Conservation (phyloP, 2,329 filamentous ascomycete species). For the Aschersonia sp. region DNA sequence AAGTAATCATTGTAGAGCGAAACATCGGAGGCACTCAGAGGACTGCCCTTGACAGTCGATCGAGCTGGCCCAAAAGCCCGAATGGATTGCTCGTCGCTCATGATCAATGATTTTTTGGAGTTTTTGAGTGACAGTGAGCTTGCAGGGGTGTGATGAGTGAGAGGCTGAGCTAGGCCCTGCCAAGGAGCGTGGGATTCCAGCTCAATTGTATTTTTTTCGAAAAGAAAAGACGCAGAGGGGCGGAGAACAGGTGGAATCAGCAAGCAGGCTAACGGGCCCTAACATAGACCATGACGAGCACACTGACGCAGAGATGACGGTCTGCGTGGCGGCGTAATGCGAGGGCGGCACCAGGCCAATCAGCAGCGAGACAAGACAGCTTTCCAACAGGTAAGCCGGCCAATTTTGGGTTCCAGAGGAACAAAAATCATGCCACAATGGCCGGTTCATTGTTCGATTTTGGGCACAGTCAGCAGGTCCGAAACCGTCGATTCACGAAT, state of each 20-base stretch:
- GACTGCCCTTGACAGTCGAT: conserved; percentile 46
- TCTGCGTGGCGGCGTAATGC: not conserved
- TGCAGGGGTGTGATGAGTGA: not conserved
- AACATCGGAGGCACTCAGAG: conserved; percentile 51
- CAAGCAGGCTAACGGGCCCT: not conserved
- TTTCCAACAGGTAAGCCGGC: no score
- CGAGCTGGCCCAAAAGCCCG: conserved; percentile 50
- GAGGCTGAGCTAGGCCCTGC: no score
- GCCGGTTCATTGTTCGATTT: no score
- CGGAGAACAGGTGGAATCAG: no score
- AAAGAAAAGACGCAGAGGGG: no score
- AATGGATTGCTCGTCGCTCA: conserved; percentile 38
- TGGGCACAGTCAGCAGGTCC: no score
- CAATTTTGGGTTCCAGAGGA: no score
- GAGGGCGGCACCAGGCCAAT: not conserved
- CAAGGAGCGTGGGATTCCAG: no score
- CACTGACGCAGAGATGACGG: not conserved
- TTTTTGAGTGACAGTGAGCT: not conserved
- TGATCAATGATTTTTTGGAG: conserved; percentile 7
- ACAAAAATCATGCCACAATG: no score
- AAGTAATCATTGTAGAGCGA: conserved; percentile 59
- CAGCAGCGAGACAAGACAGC: not conserved
- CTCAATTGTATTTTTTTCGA: no score
- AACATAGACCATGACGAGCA: not conserved
- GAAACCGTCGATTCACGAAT: no score